phyloP scores from a whole-genome alignment of 2,329 filamentous ascomycete genomes.

The Cladosporium sp. region DNA sequence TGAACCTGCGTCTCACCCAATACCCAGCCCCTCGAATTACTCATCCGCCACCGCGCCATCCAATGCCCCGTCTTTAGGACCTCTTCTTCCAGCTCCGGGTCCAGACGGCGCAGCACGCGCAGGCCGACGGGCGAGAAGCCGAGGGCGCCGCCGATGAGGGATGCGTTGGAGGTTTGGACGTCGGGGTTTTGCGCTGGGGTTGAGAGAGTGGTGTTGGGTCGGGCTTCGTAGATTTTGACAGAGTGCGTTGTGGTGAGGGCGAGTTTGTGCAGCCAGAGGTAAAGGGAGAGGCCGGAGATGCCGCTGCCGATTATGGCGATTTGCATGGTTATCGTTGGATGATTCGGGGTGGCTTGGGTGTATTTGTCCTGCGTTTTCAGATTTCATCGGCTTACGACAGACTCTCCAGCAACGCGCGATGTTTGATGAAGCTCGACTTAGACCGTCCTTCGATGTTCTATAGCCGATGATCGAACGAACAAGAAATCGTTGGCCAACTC shows the following conservation, averaged over 20 bases:
- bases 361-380: not conserved
- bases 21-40: slow-evolving; percentile 8
- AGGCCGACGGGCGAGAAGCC: slow-evolving; percentile 10
- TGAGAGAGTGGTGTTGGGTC: not conserved
- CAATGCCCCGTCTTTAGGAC: slow-evolving; percentile 1
- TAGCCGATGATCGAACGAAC: too few species aligned
- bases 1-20: not conserved
- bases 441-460: too few species aligned
- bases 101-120: slow-evolving; percentile 7
- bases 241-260: slow-evolving; percentile 1
- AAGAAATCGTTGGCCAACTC: too few species aligned
- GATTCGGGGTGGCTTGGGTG: not conserved
- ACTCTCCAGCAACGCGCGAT: too few species aligned
- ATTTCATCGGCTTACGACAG: too few species aligned
- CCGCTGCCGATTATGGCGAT: slow-evolving; percentile 13
- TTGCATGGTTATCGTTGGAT: not conserved
- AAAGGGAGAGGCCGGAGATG: slow-evolving; percentile 13
- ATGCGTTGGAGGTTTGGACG: not conserved
- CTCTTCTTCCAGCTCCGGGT: slow-evolving; percentile 7
- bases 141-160: slow-evolving; percentile 10
- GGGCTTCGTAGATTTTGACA: slow-evolving; percentile 11
- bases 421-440: too few species aligned
- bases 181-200: too few species aligned
- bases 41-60: slow-evolving; percentile 5
- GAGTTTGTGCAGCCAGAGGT: slow-evolving; percentile 12